These are phyloP conservation scores for Aspergillus campestris DNA, from an alignment of 495 filamentous ascomycete species.

Conservation along the genomic window DNA sequence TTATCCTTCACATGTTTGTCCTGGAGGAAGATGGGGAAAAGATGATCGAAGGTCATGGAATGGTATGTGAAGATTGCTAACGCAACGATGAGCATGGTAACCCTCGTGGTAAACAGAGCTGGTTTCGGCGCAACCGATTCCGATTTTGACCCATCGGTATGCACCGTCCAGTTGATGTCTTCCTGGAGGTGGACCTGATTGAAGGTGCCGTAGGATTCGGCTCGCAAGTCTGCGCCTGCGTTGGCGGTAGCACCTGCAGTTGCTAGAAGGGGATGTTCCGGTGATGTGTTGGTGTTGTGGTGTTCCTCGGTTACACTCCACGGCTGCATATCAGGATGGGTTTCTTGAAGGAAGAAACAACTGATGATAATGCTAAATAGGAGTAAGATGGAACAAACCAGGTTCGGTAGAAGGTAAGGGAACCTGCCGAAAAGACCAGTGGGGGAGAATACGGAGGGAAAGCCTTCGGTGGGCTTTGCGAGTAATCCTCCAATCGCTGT, in stretches of 20 bases:
- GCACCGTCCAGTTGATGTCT: slow-evolving; percentile 41
- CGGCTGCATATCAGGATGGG: slow-evolving; percentile 69
- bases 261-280: slow-evolving; percentile 62
- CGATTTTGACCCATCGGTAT: slow-evolving; percentile 36
- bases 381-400: slow-evolving; percentile 66
- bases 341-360: slow-evolving; percentile 69
- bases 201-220: slow-evolving; percentile 75
- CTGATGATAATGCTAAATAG: slow-evolving; percentile 63
- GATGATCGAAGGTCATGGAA: slow-evolving; percentile 79
- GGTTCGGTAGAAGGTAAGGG: slow-evolving; percentile 76
- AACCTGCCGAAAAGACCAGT: slow-evolving; percentile 62
- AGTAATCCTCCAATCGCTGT: slow-evolving; percentile 67
- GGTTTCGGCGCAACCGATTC: slow-evolving; percentile 21
- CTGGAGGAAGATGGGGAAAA: slow-evolving; percentile 78
- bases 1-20: slow-evolving; percentile 43
- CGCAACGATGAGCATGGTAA: slow-evolving; percentile 61
- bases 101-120: slow-evolving; percentile 54
- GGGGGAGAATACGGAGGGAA: slow-evolving; percentile 54
- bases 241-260: slow-evolving; percentile 63
- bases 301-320: slow-evolving; percentile 37
- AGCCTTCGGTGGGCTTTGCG: slow-evolving; percentile 61
- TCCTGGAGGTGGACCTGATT: slow-evolving; percentile 45
- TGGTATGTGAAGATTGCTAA: slow-evolving; percentile 82
- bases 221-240: slow-evolving; percentile 59
- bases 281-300: slow-evolving; percentile 41